Conservation (phyloP, 2,329 filamentous ascomycete genomes). For the Xylaria sp. region DNA sequence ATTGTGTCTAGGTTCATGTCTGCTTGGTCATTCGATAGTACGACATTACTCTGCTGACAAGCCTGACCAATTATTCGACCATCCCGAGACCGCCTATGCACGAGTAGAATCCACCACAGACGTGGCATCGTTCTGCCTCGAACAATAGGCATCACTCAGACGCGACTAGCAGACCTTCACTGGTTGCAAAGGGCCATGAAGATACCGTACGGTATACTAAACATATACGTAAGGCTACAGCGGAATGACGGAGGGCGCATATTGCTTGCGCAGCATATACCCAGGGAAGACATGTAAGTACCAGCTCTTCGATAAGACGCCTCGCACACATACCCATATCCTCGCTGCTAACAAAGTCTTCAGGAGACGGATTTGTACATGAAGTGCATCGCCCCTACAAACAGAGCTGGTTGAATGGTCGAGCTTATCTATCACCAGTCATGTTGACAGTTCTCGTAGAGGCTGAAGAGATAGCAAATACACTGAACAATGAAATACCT, state of each 20-base stretch:
- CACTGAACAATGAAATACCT: no score
- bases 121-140: neutral
- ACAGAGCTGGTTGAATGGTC: neutral
- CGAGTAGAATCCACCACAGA: neutral
- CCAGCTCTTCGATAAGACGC: neutral
- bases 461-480: no score
- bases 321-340: neutral
- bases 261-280: neutral
- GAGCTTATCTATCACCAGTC: neutral
- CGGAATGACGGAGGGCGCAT: neutral
- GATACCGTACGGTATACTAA: no score
- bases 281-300: slow-evolving; percentile 12
- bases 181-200: no score
- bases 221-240: neutral
- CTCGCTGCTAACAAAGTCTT: slow-evolving; percentile 12
- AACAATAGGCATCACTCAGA: neutral
- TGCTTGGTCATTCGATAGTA: neutral
- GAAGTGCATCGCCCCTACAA: neutral
- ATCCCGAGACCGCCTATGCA: neutral
- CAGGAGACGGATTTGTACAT: neutral
- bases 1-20: neutral
- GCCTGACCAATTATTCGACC: neutral
- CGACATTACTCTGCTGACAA: neutral
- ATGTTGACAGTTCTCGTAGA: neutral
- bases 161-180: neutral